Evolutionary conservation across 2,329 filamentous ascomycete genomes (phyloP).

Genomic region (Neurospora crassa): DNA sequence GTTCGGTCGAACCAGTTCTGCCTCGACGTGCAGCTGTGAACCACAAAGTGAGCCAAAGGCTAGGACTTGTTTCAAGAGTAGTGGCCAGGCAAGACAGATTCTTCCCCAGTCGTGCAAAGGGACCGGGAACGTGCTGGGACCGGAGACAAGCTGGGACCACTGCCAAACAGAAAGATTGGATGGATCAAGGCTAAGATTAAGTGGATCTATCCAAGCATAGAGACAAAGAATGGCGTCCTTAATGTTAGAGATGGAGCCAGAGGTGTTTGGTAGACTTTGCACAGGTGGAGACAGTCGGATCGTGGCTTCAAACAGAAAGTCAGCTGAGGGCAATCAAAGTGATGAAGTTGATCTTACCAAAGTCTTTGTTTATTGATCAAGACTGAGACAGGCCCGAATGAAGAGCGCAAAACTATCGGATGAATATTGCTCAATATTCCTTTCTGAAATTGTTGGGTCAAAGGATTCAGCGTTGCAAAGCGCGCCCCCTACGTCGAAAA

Average conservation of each 20-base stretch:
- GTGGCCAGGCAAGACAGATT: not conserved
- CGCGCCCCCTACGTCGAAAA: not conserved
- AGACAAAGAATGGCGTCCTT: slow-evolving; percentile 11
- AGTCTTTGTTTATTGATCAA: slow-evolving; percentile 21
- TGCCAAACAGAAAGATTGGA: slow-evolving; percentile 3
- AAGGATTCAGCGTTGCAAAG: not conserved
- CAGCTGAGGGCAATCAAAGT: slow-evolving; percentile 12
- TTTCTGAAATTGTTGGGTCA: not conserved
- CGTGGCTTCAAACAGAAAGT: slow-evolving; percentile 16
- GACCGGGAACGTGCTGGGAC: slow-evolving; percentile 8
- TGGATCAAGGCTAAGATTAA: slow-evolving; percentile 1
- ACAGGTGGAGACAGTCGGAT: slow-evolving; percentile 11
- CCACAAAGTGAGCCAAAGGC: not conserved
- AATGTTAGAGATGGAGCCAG: slow-evolving; percentile 10
- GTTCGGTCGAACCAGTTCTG: slow-evolving; percentile 16
- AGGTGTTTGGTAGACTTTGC: slow-evolving; percentile 7
- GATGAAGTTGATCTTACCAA: slow-evolving; percentile 16
- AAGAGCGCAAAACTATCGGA: not conserved
- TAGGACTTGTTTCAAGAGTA: not conserved
- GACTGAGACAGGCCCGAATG: not conserved
- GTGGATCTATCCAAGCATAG: slow-evolving; percentile 6
- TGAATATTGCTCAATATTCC: not conserved
- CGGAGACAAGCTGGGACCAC: slow-evolving; percentile 5
- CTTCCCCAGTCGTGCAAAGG: not conserved
- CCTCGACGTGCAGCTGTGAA: slow-evolving; percentile 16